phyloP scores from a whole-genome alignment of 2,329 filamentous ascomycete genomes.

The Penicillium capsulatum region DNA sequence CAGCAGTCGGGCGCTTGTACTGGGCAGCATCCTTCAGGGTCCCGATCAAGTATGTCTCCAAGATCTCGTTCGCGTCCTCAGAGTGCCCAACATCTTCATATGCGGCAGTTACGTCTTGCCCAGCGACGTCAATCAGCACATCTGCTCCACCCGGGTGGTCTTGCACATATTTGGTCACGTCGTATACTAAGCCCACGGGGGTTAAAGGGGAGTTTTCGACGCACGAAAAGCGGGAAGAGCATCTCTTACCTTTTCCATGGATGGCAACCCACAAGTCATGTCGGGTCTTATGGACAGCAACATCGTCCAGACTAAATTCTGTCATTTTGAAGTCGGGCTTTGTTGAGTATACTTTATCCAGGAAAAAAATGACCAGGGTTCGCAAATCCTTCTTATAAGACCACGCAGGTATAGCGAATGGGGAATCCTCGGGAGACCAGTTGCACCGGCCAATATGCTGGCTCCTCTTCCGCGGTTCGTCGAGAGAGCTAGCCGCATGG shows the following conservation, averaged over 20 bases:
- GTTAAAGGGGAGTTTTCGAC: no score
- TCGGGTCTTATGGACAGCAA: conserved; percentile 48
- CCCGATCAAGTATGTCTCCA: conserved; percentile 39
- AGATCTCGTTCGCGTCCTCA: conserved; percentile 44
- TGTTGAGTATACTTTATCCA: no score
- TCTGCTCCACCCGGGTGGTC: conserved; percentile 54
- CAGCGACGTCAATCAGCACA: conserved; percentile 40
- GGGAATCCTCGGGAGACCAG: no score
- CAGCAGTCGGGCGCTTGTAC: conserved; percentile 14
- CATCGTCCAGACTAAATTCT: conserved; percentile 23
- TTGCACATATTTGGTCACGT: conserved; percentile 54
- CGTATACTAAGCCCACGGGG: no score
- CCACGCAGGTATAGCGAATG: no score
- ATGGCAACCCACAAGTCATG: conserved; percentile 53
- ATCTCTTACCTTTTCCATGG: conserved; percentile 50
- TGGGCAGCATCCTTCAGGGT: conserved; percentile 26
- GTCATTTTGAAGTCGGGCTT: neutral
- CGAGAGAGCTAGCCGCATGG: no score
- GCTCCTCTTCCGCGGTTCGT: no score
- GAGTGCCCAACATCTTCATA: conserved; percentile 47
- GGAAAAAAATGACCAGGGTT: no score
- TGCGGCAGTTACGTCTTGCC: conserved; percentile 40
- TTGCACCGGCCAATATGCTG: no score
- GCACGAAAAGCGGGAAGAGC: neutral
- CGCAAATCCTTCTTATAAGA: no score